A percentile compares a stretch with the other conserved stretches of the same genome.
These are phyloP conservation scores for Trypanosoma mega DNA, from an alignment of 208 protist species.

Conservation along the genomic window DNA sequence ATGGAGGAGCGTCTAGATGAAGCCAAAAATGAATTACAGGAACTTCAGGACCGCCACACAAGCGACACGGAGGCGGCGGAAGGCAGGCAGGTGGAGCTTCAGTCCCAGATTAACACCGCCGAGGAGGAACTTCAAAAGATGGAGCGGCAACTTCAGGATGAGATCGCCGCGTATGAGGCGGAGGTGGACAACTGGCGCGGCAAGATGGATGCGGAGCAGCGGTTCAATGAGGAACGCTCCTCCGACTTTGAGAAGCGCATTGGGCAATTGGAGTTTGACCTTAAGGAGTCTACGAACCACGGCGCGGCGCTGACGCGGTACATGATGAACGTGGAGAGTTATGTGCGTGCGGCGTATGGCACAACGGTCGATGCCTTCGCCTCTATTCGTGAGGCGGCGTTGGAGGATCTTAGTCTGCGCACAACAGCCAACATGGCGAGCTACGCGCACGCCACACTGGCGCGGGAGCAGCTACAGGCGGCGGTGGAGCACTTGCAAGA, in stretches of 20 bases:
- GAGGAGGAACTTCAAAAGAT: slow-evolving; percentile 35
- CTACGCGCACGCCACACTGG: slow-evolving; percentile 20
- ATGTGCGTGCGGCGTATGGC: slow-evolving; percentile 17
- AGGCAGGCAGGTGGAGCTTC: slow-evolving; percentile 15
- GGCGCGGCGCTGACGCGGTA: slow-evolving; percentile 20
- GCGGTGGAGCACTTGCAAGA: slow-evolving; percentile 34
- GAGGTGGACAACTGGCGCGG: slow-evolving; percentile 19
- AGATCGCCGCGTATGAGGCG: slow-evolving; percentile 27
- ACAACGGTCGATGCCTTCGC: slow-evolving; percentile 35
- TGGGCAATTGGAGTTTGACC: slow-evolving; percentile 4
- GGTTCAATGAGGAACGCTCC: slow-evolving; percentile 14
- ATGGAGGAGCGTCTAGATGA: background rate
- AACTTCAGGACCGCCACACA: background rate
- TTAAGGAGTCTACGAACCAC: slow-evolving; percentile 2
- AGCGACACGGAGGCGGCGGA: slow-evolving; percentile 2
- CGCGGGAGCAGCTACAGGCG: slow-evolving; percentile 5
- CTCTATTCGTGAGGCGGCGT: slow-evolving; percentile 27
- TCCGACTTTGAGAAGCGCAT: slow-evolving; percentile 1
- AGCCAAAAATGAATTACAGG: background rate
- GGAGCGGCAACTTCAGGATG: slow-evolving; percentile 24
- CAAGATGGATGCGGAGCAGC: slow-evolving; percentile 11
- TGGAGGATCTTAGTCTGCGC: slow-evolving; percentile 29
- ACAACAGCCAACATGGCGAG: slow-evolving; percentile 16
- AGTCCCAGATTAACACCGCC: slow-evolving; percentile 28
- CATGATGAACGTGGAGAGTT: slow-evolving; percentile 25